Percentiles rank a stretch among this genome's conserved stretches.
These are phyloP conservation scores for Ganoderma meredithae DNA, from an alignment of 1,284 basidiomycete genomes.

Conservation along the genomic window DNA sequence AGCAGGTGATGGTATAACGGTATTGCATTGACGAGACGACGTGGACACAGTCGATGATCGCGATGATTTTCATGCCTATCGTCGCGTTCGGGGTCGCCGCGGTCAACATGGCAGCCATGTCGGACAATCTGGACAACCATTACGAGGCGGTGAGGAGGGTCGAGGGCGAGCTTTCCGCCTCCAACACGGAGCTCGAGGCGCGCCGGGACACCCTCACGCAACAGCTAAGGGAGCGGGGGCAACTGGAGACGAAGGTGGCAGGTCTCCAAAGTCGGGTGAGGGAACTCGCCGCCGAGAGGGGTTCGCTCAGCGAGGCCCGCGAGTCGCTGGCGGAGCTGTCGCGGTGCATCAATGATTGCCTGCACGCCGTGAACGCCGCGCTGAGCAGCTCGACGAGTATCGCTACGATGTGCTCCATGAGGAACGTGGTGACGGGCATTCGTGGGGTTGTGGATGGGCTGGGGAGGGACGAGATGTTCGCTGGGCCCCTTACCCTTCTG, in stretches of 20 bases:
- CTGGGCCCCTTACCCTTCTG: constrained; percentile 19
- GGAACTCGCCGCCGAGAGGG: constrained; percentile 4
- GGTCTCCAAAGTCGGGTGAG: background rate
- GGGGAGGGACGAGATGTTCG: constrained; percentile 18
- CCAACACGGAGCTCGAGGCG: constrained; percentile 6
- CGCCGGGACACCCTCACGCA: constrained; percentile 10
- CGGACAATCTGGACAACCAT: background rate
- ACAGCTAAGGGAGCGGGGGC: constrained; percentile 4
- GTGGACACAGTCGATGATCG: background rate
- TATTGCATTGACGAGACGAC: background rate
- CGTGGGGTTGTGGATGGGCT: constrained; percentile 16
- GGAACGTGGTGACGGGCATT: constrained; percentile 18
- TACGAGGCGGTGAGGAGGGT: background rate
- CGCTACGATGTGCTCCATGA: constrained; percentile 15
- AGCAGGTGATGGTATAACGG: too few relatives aligned
- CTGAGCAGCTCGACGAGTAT: constrained; percentile 23
- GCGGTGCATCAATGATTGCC: constrained; percentile 21
- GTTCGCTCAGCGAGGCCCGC: constrained; percentile 1
- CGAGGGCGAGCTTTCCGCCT: constrained; percentile 14
- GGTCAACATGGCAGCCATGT: background rate
- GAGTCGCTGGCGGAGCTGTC: constrained; percentile 17
- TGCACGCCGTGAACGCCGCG: constrained; percentile 18
- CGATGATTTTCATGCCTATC: constrained; percentile 2
- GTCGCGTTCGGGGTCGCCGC: constrained; percentile 9
- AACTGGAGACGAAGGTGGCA: background rate